Conservation (phyloP, 2,329 filamentous ascomycete species). For the Penicillium hordei region DNA sequence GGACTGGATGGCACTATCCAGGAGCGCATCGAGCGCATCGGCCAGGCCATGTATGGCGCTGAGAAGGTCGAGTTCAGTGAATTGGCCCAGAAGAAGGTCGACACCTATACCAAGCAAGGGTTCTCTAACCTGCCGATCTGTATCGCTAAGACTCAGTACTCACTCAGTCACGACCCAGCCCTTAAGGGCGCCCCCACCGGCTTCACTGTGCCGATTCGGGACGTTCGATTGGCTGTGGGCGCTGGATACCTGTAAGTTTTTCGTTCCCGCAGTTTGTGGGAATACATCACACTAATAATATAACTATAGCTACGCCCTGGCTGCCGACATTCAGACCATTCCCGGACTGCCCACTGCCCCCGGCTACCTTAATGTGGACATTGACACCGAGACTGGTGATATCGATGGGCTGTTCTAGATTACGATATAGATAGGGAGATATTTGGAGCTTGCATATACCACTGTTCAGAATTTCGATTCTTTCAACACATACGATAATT, state of each 20-base stretch:
- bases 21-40: constrained; percentile 87
- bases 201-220: constrained; percentile 90
- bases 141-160: constrained; percentile 98
- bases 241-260: constrained; percentile 79
- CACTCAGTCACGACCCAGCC: constrained; percentile 84
- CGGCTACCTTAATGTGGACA: constrained; percentile 90
- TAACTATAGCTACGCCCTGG: constrained; percentile 72
- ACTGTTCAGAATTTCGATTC: constrained; percentile 8
- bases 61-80: constrained; percentile 88
- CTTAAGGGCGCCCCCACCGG: constrained; percentile 93
- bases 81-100: constrained; percentile 91
- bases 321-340: constrained; percentile 97
- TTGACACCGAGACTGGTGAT: constrained; percentile 77
- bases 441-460: constrained; percentile 23
- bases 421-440: background rate
- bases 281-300: constrained; percentile 26
- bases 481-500: constrained; percentile 31
- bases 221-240: constrained; percentile 90
- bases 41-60: constrained; percentile 91
- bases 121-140: constrained; percentile 93
- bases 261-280: constrained; percentile 31
- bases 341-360: constrained; percentile 92
- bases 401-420: constrained; percentile 83
- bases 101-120: constrained; percentile 88
- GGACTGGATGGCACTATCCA: constrained; percentile 74